phyloP scores from a whole-genome alignment of 2,329 filamentous ascomycete species.

The Exophiala oligosperma region DNA sequence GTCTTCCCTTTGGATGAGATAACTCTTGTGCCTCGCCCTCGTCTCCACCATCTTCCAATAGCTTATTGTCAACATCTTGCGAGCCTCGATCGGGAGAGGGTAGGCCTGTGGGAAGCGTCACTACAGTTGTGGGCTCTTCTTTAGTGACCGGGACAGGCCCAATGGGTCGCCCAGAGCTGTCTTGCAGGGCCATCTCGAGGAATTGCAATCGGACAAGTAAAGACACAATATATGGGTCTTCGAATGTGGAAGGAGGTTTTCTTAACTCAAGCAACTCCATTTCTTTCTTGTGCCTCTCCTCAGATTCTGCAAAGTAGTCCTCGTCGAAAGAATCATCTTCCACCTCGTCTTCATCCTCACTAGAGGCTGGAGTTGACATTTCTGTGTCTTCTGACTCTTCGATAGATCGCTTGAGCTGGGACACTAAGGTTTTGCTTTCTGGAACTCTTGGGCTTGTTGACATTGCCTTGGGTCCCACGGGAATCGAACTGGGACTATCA shows the following conservation, averaged over 20 bases:
- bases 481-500: slow-evolving; percentile 9
- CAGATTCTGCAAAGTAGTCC: slow-evolving; percentile 48
- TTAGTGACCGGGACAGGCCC: slow-evolving; percentile 42
- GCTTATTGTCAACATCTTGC: slow-evolving; percentile 28
- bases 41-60: slow-evolving; percentile 2
- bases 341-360: slow-evolving; percentile 49
- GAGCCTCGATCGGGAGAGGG: slow-evolving; percentile 26
- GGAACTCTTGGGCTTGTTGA: slow-evolving; percentile 19
- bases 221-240: slow-evolving; percentile 43
- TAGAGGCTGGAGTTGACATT: slow-evolving; percentile 29
- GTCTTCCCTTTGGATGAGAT: slow-evolving; percentile 24
- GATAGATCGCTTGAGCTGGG: slow-evolving; percentile 7
- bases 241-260: slow-evolving; percentile 43
- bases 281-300: slow-evolving; percentile 46
- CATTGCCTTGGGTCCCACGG: slow-evolving; percentile 17
- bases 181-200: slow-evolving; percentile 43
- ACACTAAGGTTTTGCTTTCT: slow-evolving; percentile 16
- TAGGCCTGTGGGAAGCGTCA: slow-evolving; percentile 25
- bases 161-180: slow-evolving; percentile 30
- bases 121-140: slow-evolving; percentile 39
- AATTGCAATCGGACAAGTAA: slow-evolving; percentile 46
- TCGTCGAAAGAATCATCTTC: slow-evolving; percentile 43
- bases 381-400: slow-evolving; percentile 22
- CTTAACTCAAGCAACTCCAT: slow-evolving; percentile 44
- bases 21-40: slow-evolving; percentile 10